A percentile compares a stretch with the other conserved stretches of the same genome.
Evolutionary conservation across 1,139 yeast species (phyloP).

Genomic region (Ashbya aceris): DNA sequence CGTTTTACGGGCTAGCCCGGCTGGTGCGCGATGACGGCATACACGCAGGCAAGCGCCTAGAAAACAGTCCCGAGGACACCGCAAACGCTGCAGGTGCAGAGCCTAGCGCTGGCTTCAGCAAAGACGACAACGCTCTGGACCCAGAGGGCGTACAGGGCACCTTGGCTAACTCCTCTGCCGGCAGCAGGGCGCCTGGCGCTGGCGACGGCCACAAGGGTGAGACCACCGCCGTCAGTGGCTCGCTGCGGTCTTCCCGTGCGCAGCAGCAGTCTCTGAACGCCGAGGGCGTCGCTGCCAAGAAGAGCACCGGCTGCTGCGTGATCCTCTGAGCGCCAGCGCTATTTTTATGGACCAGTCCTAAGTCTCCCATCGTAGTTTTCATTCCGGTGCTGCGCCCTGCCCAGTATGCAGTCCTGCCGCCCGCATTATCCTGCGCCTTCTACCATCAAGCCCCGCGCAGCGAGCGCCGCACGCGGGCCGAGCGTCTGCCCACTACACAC

Average conservation of each 20-base stretch:
- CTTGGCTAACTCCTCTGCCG: conserved; percentile 8
- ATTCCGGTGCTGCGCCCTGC: no score
- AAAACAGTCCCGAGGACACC: conserved; percentile 1
- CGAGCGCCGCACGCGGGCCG: no score
- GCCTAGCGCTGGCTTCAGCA: conserved; percentile 7
- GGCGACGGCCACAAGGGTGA: not conserved
- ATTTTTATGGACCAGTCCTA: no score
- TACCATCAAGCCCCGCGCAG: no score
- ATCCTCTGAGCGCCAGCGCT: not conserved
- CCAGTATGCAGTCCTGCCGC: no score
- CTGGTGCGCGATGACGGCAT: conserved; percentile 41
- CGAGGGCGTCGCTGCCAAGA: not conserved
- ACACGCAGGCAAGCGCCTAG: not conserved
- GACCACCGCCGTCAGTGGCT: conserved; percentile 1
- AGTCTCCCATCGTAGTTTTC: no score
- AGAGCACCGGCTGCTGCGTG: conserved; percentile 5
- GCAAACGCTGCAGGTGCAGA: conserved; percentile 10
- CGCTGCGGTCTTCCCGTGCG: conserved; percentile 5
- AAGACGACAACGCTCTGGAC: not conserved
- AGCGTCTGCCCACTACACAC: no score
- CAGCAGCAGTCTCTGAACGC: not conserved
- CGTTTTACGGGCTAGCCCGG: conserved; percentile 70
- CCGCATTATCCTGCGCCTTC: no score
- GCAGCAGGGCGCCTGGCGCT: conserved; percentile 5
- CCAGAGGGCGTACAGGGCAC: conserved; percentile 5